phyloP scores from a whole-genome alignment of 306 rosid species.

The Quercus suber region DNA sequence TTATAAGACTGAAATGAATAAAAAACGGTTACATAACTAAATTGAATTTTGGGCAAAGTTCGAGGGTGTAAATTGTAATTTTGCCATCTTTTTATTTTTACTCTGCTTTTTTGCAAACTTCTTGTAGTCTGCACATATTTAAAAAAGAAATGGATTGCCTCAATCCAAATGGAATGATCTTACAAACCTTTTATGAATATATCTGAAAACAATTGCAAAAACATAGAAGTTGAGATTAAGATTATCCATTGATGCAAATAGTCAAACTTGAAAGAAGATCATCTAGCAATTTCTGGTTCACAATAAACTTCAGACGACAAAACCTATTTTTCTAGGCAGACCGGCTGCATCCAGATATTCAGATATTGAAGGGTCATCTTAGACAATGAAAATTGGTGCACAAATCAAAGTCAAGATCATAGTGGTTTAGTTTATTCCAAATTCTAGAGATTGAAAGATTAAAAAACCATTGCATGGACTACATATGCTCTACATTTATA shows the following conservation, averaged over 20 bases:
- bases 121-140: too few relatives aligned
- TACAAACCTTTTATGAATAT: neutral
- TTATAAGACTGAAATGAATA: too few relatives aligned
- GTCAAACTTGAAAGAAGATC: neutral
- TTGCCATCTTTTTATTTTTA: too few relatives aligned
- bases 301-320: too few relatives aligned
- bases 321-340: too few relatives aligned
- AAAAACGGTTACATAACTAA: too few relatives aligned
- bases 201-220: neutral
- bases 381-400: neutral
- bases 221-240: neutral
- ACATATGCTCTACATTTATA: neutral
- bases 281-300: neutral
- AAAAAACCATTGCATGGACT: neutral
- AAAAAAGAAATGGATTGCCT: neutral
- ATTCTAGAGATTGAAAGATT: neutral
- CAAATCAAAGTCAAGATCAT: neutral
- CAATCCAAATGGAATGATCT: neutral
- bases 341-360: too few relatives aligned
- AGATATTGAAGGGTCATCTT: neutral
- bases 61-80: too few relatives aligned
- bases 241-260: neutral
- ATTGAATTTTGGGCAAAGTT: too few relatives aligned
- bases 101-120: too few relatives aligned
- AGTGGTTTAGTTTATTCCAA: neutral